phyloP scores from a whole-genome alignment of 768 basidiomycete species.

The Mycena venus region DNA sequence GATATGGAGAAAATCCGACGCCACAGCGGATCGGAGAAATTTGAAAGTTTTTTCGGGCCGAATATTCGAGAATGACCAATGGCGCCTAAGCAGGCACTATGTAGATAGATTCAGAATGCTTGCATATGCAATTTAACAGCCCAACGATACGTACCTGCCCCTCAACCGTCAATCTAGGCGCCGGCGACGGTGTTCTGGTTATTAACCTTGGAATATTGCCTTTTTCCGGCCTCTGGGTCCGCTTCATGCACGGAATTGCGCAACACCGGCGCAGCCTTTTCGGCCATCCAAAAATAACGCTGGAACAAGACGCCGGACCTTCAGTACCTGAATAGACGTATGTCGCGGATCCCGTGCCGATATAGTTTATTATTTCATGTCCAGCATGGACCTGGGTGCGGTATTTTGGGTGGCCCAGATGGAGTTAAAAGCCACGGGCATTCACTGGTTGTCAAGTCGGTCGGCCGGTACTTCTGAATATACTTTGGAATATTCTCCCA shows the following conservation, averaged over 20 bases:
- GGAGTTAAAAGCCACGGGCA: too few relatives aligned
- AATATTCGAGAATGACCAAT: too few relatives aligned
- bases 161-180: not conserved
- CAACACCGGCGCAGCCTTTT: not conserved
- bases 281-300: not conserved
- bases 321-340: too few relatives aligned
- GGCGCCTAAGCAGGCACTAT: too few relatives aligned
- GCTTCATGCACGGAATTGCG: too few relatives aligned
- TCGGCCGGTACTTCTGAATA: too few relatives aligned
- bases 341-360: not conserved
- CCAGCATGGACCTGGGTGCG: not conserved
- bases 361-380: not conserved
- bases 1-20: not conserved
- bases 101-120: not conserved
- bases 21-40: too few relatives aligned
- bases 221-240: not conserved
- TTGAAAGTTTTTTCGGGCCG: too few relatives aligned
- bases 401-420: not conserved
- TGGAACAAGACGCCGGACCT: not conserved
- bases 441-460: too few relatives aligned
- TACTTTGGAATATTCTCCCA: not conserved
- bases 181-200: not conserved
- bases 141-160: not conserved
- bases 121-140: too few relatives aligned
- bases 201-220: not conserved